A percentile compares a stretch with the other conserved stretches of the same genome.
phyloP scores from a whole-genome alignment of 805 yeast genomes.

The Candida insectalens region DNA sequence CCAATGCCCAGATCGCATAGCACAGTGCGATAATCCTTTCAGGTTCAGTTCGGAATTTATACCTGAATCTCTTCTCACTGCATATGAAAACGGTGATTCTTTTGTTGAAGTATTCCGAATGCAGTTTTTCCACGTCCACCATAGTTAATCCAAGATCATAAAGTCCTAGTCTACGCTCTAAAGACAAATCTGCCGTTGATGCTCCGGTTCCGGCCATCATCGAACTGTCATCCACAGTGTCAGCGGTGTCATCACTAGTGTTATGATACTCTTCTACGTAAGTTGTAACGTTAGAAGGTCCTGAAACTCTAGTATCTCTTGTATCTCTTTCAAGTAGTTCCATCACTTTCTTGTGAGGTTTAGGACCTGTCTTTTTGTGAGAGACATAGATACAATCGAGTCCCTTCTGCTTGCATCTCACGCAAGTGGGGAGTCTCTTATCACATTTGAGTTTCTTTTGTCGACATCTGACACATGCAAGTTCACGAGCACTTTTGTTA shows the following conservation, averaged over 20 bases:
- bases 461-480: slow-evolving; percentile 25
- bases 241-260: too few relatives aligned
- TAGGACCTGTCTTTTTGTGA: slow-evolving; percentile 25
- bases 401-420: slow-evolving; percentile 14
- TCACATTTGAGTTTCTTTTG: slow-evolving; percentile 23
- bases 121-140: slow-evolving; percentile 14
- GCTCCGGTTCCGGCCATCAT: background rate
- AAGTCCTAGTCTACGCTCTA: slow-evolving; percentile 6
- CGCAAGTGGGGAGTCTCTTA: slow-evolving; percentile 16
- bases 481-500: too few relatives aligned
- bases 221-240: too few relatives aligned
- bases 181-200: background rate
- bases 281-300: too few relatives aligned
- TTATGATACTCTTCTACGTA: too few relatives aligned
- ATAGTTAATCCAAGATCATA: slow-evolving; percentile 12
- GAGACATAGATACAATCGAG: slow-evolving; percentile 16
- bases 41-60: slow-evolving; percentile 13
- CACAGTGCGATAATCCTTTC: slow-evolving; percentile 10
- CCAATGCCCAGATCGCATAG: slow-evolving; percentile 17
- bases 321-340: too few relatives aligned
- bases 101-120: slow-evolving; percentile 8
- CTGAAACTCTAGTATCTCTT: too few relatives aligned
- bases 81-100: slow-evolving; percentile 9
- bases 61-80: slow-evolving; percentile 13
- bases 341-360: slow-evolving; percentile 8